These are phyloP conservation scores for Schwanniomyces sp. DNA, from an alignment of 805 yeast genomes.

Conservation along the genomic window DNA sequence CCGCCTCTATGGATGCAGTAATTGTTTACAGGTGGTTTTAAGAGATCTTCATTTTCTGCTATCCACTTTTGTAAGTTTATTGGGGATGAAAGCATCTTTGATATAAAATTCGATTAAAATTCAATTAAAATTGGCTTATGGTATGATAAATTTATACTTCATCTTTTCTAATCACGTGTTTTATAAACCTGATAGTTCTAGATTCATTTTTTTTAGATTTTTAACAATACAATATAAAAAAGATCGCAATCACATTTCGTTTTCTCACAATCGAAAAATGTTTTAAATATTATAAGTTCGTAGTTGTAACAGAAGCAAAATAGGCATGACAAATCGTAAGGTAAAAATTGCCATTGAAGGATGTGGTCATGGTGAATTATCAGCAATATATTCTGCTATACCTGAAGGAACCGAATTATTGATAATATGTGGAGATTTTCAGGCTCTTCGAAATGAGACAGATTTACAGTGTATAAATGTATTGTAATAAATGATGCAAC, in stretches of 20 bases:
- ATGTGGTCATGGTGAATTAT: constrained; percentile 83
- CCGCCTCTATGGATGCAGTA: constrained; percentile 90
- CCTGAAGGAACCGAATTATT: constrained; percentile 22
- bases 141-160: no score
- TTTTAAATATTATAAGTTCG: neutral
- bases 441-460: no score
- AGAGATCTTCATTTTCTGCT: constrained; percentile 65
- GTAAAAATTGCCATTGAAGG: constrained; percentile 73
- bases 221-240: no score
- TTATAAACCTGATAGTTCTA: no score
- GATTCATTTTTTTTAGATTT: no score
- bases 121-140: neutral
- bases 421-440: no score
- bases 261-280: neutral
- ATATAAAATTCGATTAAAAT: neutral
- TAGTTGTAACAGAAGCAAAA: neutral
- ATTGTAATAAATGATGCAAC: no score
- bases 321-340: neutral
- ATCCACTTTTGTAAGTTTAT: constrained; percentile 82
- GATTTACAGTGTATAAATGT: no score
- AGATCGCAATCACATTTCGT: no score
- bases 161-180: no score
- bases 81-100: constrained; percentile 57
- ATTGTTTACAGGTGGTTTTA: constrained; percentile 92
- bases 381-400: constrained; percentile 48